These are phyloP conservation scores for Phlyctochytrium arcticum DNA, from an alignment of 192 early-diverging fungal genomes.

Conservation along the genomic window DNA sequence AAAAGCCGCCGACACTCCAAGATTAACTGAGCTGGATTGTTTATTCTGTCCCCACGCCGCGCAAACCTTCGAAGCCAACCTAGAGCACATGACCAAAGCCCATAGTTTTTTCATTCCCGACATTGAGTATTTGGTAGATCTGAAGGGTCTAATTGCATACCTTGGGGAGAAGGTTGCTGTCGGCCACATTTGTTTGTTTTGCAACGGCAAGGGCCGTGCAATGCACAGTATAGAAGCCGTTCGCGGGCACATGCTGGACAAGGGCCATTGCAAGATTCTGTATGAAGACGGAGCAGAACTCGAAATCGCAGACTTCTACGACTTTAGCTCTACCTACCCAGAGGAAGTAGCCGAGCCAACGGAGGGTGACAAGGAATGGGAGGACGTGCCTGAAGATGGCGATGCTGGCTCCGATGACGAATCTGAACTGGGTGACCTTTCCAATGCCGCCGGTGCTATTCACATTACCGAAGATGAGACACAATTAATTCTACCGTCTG, in stretches of 20 bases:
- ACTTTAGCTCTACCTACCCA: constrained; percentile 85
- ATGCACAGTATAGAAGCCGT: constrained; percentile 86
- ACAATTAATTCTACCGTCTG: constrained; percentile 83
- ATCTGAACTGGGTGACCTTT: constrained; percentile 29
- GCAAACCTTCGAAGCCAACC: constrained; percentile 54
- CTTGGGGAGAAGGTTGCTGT: constrained; percentile 93
- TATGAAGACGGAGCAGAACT: constrained; percentile 90
- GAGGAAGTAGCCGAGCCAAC: constrained; percentile 50
- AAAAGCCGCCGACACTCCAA: constrained; percentile 68
- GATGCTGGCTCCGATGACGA: constrained; percentile 33
- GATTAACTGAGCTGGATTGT: constrained; percentile 75
- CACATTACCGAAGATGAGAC: constrained; percentile 73
- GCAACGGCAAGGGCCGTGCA: constrained; percentile 84
- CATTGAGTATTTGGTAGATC: constrained; percentile 86
- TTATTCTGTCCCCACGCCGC: constrained; percentile 77
- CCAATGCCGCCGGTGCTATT: constrained; percentile 10
- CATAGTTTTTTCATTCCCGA: constrained; percentile 98
- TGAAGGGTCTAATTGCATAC: constrained; percentile 84
- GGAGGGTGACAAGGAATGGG: constrained; percentile 35
- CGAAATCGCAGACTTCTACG: constrained; percentile 94
- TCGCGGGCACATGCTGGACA: constrained; percentile 91
- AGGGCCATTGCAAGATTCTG: constrained; percentile 95
- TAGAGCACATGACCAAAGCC: constrained; percentile 85
- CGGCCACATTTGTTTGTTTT: constrained; percentile 92
- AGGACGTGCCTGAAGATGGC: constrained; percentile 41